Evolutionary conservation across 2,329 filamentous ascomycete species (phyloP), one percentile per base, ranked within the genome.

Genomic region (Penicillium nordicum): DNA sequence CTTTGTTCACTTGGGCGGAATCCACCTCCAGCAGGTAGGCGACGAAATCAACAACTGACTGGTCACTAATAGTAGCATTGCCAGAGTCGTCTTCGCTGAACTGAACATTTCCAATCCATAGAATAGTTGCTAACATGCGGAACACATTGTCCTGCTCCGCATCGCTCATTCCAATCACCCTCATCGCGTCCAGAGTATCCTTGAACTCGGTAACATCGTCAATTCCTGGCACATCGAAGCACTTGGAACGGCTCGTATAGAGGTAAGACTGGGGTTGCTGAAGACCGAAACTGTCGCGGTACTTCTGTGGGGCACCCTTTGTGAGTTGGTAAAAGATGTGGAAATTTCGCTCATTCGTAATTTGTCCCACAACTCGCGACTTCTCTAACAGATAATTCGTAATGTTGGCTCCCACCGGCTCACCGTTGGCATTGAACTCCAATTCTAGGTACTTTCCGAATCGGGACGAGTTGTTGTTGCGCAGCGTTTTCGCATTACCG

Each of bases 271-370:
- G 89, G 25, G 94, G 94, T 66, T 88, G 88, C 73, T 97, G 93
- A 21, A 99, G 81, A 49, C 94, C 94, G 70, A 90, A 97, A n/a
- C 81, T 86, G 68, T 94, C 86, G 72, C 91, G 83, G 75, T 97
- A 95, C 57, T 88, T 85, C 64, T 88, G 82, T n/a, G 92, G 89
- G 10, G 93, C 93, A 4, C 90, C 92, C 77, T 97, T 99, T 45
- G 94, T 90, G 75, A 97, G 97, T 75, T 99, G 94, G 77, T 99
- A 99, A 75, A 99, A 99, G 69, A 99, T 97, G 77, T 99, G 94
- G 76, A 99, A 99, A 77, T 96, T 97, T 66, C 94, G 86, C 82
- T 99, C 94, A 73, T 97, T 96, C 57, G 79, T 82, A 66, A 97
- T 97, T 78, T 97, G 94, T 16, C 93, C 92, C 10, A 96, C 92